Base-by-base conservation (phyloP, 1,284 basidiomycete genomes). In the Cerioporus squamosus region DNA sequence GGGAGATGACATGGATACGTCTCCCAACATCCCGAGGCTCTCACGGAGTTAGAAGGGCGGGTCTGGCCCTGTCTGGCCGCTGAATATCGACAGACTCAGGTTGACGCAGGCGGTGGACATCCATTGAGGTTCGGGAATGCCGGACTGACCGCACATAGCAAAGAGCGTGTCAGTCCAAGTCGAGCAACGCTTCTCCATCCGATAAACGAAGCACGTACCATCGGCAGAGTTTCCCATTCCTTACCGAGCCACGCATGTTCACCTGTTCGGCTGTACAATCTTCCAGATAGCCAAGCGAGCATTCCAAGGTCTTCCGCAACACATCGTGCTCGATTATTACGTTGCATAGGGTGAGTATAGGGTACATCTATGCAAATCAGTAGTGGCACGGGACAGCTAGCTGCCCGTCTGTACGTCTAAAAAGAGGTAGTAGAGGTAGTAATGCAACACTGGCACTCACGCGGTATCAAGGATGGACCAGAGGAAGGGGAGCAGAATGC, bases 391-490 rank as follows among this genome's bases (percentile, higher is more conserved):
- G 51, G 42, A 38, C 43, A 42, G n/a, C 24, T 45, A 46, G 23
- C 17, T 42, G 23, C 42, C 31, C 39, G 40, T 48, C 36, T 42
- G 22, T 47, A n/a, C 26, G 46, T n/a, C 17, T 36, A 22, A 44
- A 39, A 42, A 48, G 43, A 33, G 5, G 29, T 22, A n/a, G 20
- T 43, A 44, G 18, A 15, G 20, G 4, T 46, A 56, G 24, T 51
- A 56, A 56, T 56, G 40, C 55, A 56, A 56, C 55, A 56, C 22
- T 50, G 31, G 48, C 48, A 56, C 55, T 56, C 49, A 51, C 55
- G 40, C 48, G 22, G 17, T 10, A 26, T n/a, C 44, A 18, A 33
- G 17, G 23, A 7, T 26, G 10, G 51, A 26, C 10, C 18, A 22
- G 17, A 31, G 33, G n/a, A 49, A 29, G 5, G 29, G 18, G 45